phyloP scores from a whole-genome alignment of 352 stramenopile genomes.

The Globisporangium orthogonon region DNA sequence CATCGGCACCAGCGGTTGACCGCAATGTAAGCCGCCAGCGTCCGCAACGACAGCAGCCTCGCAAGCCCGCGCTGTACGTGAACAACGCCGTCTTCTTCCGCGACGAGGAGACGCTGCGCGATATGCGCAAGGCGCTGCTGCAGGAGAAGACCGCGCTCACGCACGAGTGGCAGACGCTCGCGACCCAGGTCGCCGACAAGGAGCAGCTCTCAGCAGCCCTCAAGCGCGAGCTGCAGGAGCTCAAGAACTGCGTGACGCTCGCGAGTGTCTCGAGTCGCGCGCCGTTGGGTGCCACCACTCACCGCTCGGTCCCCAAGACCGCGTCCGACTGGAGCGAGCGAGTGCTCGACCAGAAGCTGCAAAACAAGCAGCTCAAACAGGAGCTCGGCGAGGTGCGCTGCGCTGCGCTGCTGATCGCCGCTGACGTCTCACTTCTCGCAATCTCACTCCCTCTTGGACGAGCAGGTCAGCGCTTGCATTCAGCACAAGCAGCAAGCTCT shows the following conservation, averaged over 20 bases:
- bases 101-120: conserved; percentile 41
- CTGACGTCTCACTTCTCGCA: background rate
- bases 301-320: conserved; percentile 14
- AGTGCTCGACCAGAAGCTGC: conserved; percentile 33
- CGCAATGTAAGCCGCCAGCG: background rate
- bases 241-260: conserved; percentile 56
- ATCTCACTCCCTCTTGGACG: background rate
- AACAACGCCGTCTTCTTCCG: conserved; percentile 45
- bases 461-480: conserved; percentile 13
- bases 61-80: conserved; percentile 13
- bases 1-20: background rate
- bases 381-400: conserved; percentile 20
- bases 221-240: conserved; percentile 38
- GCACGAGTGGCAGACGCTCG: conserved; percentile 24
- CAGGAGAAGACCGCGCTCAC: conserved; percentile 32
- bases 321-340: conserved; percentile 36
- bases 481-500: conserved; percentile 10
- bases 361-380: conserved; percentile 28
- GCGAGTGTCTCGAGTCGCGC: conserved; percentile 9
- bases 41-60: conserved; percentile 7
- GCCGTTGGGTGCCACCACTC: background rate
- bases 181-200: conserved; percentile 25
- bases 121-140: conserved; percentile 28
- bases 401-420: background rate
- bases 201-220: conserved; percentile 24